These are phyloP conservation scores for Botryotinia calthae DNA, from an alignment of 2,329 filamentous ascomycete species.

Conservation along the genomic window DNA sequence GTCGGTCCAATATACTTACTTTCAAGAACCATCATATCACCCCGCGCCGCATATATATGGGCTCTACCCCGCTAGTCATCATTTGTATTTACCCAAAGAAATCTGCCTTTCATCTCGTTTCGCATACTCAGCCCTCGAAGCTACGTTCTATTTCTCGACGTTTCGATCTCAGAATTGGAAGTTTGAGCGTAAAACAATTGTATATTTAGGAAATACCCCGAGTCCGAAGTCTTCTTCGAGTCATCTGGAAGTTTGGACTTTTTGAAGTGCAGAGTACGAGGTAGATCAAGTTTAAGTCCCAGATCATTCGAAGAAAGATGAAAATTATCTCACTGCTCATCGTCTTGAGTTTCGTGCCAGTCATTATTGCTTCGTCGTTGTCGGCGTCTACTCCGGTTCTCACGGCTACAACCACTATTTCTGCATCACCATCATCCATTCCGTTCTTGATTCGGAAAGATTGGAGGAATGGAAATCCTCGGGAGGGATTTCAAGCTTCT, in stretches of 20 bases:
- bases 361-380: neutral
- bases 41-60: neutral
- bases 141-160: neutral
- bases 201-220: too few relatives aligned
- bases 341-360: neutral
- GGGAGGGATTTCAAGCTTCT: neutral
- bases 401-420: neutral
- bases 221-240: neutral
- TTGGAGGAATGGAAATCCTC: too few relatives aligned
- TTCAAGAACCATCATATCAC: neutral
- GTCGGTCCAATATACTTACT: neutral
- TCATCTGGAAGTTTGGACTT: neutral
- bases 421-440: neutral
- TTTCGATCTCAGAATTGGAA: neutral
- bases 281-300: neutral
- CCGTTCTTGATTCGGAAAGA: neutral
- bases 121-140: neutral
- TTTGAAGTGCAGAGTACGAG: neutral
- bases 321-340: neutral
- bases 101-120: neutral
- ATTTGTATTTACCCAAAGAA: neutral
- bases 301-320: neutral
- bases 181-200: too few relatives aligned
- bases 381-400: neutral
- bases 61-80: slow-evolving; percentile 6